These are phyloP conservation scores for Pyrus betulifolia DNA, from an alignment of 306 rosid genomes.

Conservation along the genomic window DNA sequence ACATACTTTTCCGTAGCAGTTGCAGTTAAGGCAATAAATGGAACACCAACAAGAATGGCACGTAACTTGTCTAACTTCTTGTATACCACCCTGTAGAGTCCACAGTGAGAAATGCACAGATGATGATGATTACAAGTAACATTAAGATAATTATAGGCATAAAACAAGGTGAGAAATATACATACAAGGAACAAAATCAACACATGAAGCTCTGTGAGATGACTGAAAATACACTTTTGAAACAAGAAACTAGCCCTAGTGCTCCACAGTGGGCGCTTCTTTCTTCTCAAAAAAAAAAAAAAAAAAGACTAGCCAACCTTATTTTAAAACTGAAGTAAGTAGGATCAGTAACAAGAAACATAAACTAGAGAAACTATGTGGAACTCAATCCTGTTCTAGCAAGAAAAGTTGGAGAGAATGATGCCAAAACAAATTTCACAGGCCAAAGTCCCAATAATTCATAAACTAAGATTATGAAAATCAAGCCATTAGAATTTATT, in stretches of 20 bases:
- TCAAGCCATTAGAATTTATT: background rate
- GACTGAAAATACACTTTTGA: background rate
- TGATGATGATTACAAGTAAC: background rate
- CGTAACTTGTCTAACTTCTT: constrained; percentile 71
- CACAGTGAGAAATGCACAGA: constrained; percentile 2
- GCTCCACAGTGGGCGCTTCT: no score
- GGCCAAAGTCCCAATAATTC: background rate
- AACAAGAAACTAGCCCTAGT: background rate
- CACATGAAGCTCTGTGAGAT: background rate
- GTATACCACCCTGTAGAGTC: constrained; percentile 59
- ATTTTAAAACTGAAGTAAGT: background rate
- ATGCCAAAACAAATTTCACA: background rate
- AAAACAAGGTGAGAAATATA: background rate
- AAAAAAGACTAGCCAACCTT: background rate
- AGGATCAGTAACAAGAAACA: background rate
- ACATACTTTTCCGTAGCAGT: constrained; percentile 84
- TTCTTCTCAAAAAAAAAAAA: no score
- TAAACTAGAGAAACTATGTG: background rate
- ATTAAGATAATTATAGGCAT: background rate
- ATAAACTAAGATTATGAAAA: background rate
- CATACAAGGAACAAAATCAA: background rate
- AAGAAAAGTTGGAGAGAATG: background rate
- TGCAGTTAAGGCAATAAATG: constrained; percentile 85
- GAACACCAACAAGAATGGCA: constrained; percentile 55
- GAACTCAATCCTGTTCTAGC: background rate